Base-by-base conservation (phyloP, 768 basidiomycete genomes). In the Russula emetica region DNA sequence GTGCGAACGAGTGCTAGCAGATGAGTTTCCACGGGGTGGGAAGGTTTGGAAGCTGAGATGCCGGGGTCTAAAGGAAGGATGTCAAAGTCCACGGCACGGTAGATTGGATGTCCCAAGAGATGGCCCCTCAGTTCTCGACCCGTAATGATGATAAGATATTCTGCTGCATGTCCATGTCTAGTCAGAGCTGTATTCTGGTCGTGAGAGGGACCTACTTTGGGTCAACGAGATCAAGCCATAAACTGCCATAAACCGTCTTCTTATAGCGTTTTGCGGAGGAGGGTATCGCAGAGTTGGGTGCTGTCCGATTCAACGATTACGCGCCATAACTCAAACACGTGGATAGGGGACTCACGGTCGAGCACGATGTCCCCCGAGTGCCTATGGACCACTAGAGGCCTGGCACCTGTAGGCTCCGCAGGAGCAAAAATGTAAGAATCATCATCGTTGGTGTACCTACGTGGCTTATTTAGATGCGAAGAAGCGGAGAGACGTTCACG, bases 101-200 rank as follows among this genome's bases (percentile, higher is more conserved):
- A 98, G 70, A 99, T 80, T 65, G 95, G 87, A 66, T 96, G 85
- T 4, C 88, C 85, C 78, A 94, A 84, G 63, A 98, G 78, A 62
- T 87, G 83, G 16, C 88, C 90, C 67, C 83, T 84, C 38, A 86
- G 83, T 68, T 87, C 86, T 52, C 94, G 85, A 30, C 86, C 87
- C 49, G 93, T 97, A 66, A 98, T 80, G 45, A 97, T 79, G 67
- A 99, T 83, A 55, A 98, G 76, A 77, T 96, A 98, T 76, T 98
- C 97, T 71, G 95, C 96, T 98, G 67, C 42, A 64, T 8, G 47
- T 13, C 20, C 28, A 24, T 11, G 16, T 55, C 42, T 66, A 53
- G 61, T 49, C 18, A n/a, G 13, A 49, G 30, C 10, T 14, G 24
- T 13, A 22, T 38, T 20, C 40, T 58, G 20, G 36, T 34, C 14